These are phyloP conservation scores for Tylopilus plumbeoviolaceoides DNA, from an alignment of 768 basidiomycete genomes.

Conservation along the genomic window DNA sequence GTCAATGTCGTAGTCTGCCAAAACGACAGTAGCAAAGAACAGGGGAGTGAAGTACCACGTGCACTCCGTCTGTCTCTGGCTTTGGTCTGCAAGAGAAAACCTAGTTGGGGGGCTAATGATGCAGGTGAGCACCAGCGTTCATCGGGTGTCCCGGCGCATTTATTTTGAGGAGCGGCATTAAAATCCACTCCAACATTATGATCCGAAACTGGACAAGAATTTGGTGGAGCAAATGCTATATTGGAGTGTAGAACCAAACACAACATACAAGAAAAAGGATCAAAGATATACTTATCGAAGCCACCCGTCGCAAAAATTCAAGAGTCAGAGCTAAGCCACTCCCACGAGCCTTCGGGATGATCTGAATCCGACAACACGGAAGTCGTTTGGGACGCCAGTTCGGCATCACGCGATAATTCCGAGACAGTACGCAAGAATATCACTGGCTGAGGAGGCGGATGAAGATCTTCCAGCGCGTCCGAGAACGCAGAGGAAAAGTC, in stretches of 20 bases:
- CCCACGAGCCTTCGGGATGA: constrained; percentile 16
- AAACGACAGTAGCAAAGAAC: constrained; percentile 11
- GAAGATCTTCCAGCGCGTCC: constrained; percentile 1
- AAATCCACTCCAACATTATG: neutral
- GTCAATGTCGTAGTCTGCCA: constrained; percentile 23
- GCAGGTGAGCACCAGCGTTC: constrained; percentile 2
- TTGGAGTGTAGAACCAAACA: neutral
- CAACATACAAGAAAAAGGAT: neutral
- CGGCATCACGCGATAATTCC: constrained; percentile 16
- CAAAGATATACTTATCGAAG: neutral
- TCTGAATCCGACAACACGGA: neutral
- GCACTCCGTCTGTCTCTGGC: constrained; percentile 3
- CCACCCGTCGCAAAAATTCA: neutral
- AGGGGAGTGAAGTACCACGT: constrained; percentile 2
- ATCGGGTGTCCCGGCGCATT: neutral
- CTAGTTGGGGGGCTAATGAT: neutral
- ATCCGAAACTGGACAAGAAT: too few relatives aligned
- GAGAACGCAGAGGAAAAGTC: constrained; percentile 59
- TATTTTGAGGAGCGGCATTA: too few relatives aligned
- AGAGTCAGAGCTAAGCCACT: constrained; percentile 11
- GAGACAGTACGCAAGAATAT: constrained; percentile 23
- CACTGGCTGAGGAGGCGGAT: constrained; percentile 12
- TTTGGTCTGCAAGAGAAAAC: neutral
- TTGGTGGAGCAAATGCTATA: neutral
- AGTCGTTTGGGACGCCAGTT: neutral